A percentile compares a stretch with the other conserved stretches of the same genome.
Evolutionary conservation across 371 early-diverging fungal species (phyloP).

Genomic region (Mucor piriformis): DNA sequence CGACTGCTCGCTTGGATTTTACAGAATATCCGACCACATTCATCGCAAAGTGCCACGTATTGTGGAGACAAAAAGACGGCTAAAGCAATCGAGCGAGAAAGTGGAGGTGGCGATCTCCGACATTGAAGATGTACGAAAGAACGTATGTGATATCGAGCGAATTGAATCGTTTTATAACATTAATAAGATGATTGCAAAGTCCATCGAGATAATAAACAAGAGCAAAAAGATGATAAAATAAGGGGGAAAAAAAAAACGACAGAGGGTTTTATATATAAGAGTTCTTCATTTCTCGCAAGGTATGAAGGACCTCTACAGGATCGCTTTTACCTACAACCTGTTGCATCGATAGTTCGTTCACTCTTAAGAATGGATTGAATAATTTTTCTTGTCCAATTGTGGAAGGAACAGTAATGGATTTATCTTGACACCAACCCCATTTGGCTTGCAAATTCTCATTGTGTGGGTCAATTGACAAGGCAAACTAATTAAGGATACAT

Average conservation of each 20-base stretch:
- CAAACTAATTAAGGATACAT: constrained; percentile 37
- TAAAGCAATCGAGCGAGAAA: constrained; percentile 7
- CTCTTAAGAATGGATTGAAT: constrained; percentile 90
- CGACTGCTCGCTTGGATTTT: constrained; percentile 39
- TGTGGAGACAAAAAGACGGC: constrained; percentile 25
- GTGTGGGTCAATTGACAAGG: constrained; percentile 50
- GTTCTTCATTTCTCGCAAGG: constrained; percentile 79
- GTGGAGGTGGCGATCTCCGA: constrained; percentile 37
- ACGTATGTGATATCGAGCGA: constrained; percentile 31
- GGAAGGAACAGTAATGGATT: constrained; percentile 75
- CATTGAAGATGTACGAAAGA: constrained; percentile 37
- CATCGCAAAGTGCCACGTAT: constrained; percentile 41
- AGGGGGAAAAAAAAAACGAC: not conserved
- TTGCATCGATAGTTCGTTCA: constrained; percentile 70
- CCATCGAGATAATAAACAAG: not conserved
- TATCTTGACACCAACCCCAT: constrained; percentile 60
- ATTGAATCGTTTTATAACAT: constrained; percentile 39
- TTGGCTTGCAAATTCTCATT: constrained; percentile 56
- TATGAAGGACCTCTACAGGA: constrained; percentile 80
- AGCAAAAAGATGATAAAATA: not conserved
- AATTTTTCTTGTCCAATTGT: constrained; percentile 85
- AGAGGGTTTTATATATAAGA: not conserved
- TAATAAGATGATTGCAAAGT: constrained; percentile 30
- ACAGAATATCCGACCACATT: constrained; percentile 42
- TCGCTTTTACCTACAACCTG: constrained; percentile 62